Base-by-base conservation (phyloP, 1,284 basidiomycete species). In the Cronartium quercuum region DNA sequence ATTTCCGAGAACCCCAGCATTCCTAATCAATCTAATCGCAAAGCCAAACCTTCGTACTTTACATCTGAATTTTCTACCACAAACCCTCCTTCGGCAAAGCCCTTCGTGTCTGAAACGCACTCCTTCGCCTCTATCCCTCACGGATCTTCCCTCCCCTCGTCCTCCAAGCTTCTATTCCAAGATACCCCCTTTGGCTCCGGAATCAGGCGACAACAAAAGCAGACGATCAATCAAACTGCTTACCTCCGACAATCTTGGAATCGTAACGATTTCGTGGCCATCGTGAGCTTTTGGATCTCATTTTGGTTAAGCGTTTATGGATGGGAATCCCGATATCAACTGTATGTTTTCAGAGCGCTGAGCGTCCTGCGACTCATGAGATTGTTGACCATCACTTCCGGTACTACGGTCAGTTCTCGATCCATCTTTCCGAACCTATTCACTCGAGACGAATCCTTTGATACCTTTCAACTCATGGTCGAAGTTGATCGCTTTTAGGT, bases 161-260 rank as follows among this genome's bases (percentile, higher is more conserved):
- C 57, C 21, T 44, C 18, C 51, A 74, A 35, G 57, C 62, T 24
- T 40, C 66, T 74, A 40, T 73, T 61, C 6, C 75, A 68, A 55
- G 34, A 70, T 15, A 57, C 68, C 3, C 75, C 68, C 41, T 76
- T 73, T 63, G 58, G 62, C 51, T 66, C 66, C 10, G 68, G 70
- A 41, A 66, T 70, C n/a, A 18, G 62, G 29, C 35, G 68, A 47
- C 51, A 76, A 75, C 41, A 77, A 68, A 51, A 70, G n/a, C 60
- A 73, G 44, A 57, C 68, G 34, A 68, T 68, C 51, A 75, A 80
- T 80, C 47, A 78, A 77, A 68, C 81, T 79, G 80, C 95, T 0
- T 98, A 93, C 81, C 84, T 98, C 3, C 87, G 95, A 3, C 93
- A 98, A 80, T 92, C 91, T 69, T 98, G 94, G 94, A 91, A 90